These are phyloP conservation scores for Apiotrichum brassicae DNA, from an alignment of 1,284 basidiomycete species.

Conservation along the genomic window DNA sequence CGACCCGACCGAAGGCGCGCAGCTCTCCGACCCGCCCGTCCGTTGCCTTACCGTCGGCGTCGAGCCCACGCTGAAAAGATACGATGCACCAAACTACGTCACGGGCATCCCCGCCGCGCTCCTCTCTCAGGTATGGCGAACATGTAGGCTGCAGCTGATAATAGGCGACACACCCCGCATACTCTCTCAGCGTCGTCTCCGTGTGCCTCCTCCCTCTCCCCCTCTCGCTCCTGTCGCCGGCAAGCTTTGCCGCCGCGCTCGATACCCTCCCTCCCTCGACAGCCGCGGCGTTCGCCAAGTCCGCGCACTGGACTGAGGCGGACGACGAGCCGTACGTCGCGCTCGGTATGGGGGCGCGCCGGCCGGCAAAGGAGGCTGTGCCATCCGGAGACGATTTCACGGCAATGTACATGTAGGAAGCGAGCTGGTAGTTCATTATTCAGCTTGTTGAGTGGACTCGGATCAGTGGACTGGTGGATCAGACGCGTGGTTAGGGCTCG, in stretches of 20 bases:
- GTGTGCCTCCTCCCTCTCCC: conserved; percentile 35
- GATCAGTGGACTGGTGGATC: background rate
- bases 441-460: too few species aligned
- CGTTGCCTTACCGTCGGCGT: conserved; percentile 20
- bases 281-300: background rate
- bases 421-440: background rate
- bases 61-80: background rate
- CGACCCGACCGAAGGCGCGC: conserved; percentile 4
- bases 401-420: conserved; percentile 32
- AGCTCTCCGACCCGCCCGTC: conserved; percentile 20
- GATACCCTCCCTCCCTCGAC: background rate
- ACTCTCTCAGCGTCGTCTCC: conserved; percentile 4
- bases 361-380: background rate
- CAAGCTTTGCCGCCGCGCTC: conserved; percentile 8
- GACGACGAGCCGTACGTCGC: conserved; percentile 36
- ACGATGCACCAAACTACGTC: conserved; percentile 37
- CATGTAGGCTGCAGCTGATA: conserved; percentile 5
- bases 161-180: conserved; percentile 26
- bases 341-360: conserved; percentile 29
- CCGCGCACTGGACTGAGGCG: conserved; percentile 27
- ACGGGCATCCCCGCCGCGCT: conserved; percentile 35
- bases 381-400: conserved; percentile 13
- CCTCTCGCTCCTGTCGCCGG: conserved; percentile 20
- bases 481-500: background rate
- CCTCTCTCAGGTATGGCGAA: conserved; percentile 21